phyloP scores from a whole-genome alignment of 2,329 filamentous ascomycete species.

The Graphilbum ipis-grandicollis region DNA sequence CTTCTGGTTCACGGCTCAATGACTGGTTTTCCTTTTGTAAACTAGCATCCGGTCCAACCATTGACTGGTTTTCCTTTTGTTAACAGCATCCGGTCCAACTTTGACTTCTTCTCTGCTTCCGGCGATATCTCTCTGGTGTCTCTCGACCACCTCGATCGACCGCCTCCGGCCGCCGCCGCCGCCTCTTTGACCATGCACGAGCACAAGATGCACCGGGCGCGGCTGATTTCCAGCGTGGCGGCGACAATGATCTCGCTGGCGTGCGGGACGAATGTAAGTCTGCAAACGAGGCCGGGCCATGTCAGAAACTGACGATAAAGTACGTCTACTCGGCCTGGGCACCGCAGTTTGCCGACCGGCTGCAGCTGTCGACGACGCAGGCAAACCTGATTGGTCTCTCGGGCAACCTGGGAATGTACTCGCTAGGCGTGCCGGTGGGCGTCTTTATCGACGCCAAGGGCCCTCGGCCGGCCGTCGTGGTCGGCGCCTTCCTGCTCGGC shows the following conservation, averaged over 20 bases:
- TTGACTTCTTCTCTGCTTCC: no score
- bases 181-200: slow-evolving; percentile 7
- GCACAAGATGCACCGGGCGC: slow-evolving; percentile 24
- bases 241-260: slow-evolving; percentile 73
- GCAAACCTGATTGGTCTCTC: slow-evolving; percentile 79
- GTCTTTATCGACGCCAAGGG: slow-evolving; percentile 73
- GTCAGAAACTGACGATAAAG: no score
- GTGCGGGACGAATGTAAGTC: slow-evolving; percentile 83
- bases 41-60: no score
- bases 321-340: slow-evolving; percentile 98
- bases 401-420: slow-evolving; percentile 89
- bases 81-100: no score
- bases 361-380: slow-evolving; percentile 80
- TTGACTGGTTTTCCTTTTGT: no score
- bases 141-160: background rate
- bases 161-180: background rate
- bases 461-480: slow-evolving; percentile 59
- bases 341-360: slow-evolving; percentile 76
- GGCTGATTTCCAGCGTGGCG: slow-evolving; percentile 68
- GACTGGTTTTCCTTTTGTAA: no score
- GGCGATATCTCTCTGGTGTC: background rate
- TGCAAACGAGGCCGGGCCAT: no score
- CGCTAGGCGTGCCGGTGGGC: slow-evolving; percentile 73
- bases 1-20: no score
- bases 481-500: slow-evolving; percentile 56